phyloP scores from a whole-genome alignment of 495 filamentous ascomycete species.

The Gamarada debralockiae region DNA sequence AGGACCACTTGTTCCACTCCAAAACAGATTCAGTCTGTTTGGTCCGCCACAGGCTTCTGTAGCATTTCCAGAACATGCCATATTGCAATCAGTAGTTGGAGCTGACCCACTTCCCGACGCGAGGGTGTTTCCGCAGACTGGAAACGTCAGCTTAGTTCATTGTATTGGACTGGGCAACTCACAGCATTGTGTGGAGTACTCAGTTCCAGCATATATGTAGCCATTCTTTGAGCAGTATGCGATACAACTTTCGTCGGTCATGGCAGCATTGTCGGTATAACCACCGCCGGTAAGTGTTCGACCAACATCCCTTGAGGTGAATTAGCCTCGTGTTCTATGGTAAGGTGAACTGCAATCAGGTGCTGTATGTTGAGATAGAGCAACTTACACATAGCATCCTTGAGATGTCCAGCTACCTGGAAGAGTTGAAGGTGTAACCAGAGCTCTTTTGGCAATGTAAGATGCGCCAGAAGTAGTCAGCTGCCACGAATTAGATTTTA shows the following conservation, averaged over 20 bases:
- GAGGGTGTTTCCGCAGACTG: slow-evolving; percentile 2
- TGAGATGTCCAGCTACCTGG: slow-evolving; percentile 13
- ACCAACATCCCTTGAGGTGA: slow-evolving; percentile 1
- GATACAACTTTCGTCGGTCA: slow-evolving; percentile 38
- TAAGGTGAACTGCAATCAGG: too few relatives aligned
- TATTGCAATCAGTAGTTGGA: slow-evolving; percentile 15
- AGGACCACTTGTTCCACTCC: slow-evolving; percentile 9
- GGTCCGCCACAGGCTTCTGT: slow-evolving; percentile 22
- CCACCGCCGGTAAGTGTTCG: slow-evolving; percentile 10
- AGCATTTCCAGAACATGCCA: slow-evolving; percentile 20
- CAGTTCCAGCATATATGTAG: slow-evolving; percentile 36
- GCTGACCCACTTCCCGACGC: slow-evolving; percentile 10
- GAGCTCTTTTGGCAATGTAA: background rate
- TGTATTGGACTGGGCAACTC: slow-evolving; percentile 4
- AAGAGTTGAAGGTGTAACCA: background rate
- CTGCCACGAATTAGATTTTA: background rate
- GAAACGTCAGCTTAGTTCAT: slow-evolving; percentile 17
- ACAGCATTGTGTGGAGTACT: slow-evolving; percentile 24
- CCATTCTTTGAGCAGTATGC: slow-evolving; percentile 29
- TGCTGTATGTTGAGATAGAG: too few relatives aligned
- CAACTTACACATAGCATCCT: slow-evolving; percentile 15
- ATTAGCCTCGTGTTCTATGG: too few relatives aligned
- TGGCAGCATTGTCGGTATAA: slow-evolving; percentile 17
- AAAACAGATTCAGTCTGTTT: slow-evolving; percentile 30
- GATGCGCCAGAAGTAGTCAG: background rate